Base-by-base conservation (phyloP, 1,139 yeast species). In the Meyerozyma guilliermondii region DNA sequence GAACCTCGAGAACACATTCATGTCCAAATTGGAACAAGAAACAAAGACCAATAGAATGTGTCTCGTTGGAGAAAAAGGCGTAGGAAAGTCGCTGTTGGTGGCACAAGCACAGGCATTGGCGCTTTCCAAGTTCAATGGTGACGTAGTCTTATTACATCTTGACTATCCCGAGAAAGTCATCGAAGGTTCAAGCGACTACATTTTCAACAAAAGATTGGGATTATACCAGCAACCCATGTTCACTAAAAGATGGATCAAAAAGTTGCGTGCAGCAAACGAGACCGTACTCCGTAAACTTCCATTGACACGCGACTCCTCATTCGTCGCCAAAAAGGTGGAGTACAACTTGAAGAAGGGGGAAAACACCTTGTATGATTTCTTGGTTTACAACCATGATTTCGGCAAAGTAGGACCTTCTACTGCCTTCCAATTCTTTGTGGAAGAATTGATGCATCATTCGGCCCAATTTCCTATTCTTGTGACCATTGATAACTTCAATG, bases 211-310 rank as follows among this genome's bases (percentile, higher is more conserved):
- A 30, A 65, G 63, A 38, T 55, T 73, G 27, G 65, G 68, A 23
- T 57, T 68, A 41, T 87, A 81, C 59, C 83, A 80, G 42, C 96
- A 89, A 62, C 96, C 95, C 44, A 85, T 85, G 94, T 78, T 74
- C 54, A 70, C 86, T 44, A 80, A 80, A 54, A 71, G 75, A 44
- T 74, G 87, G 63, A 61, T 87, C 50, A 67, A 69, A 50, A 80
- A 79, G 60, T 66, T 83, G 43, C 67, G 76, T 42, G 68, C 69
- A 40, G 81, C 81, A 29, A 89, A 87, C 63, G 70, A 66, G 48
- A 68, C 62, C 2, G 55, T 71, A 5, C 73, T 87, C 46, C 56
- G 69, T 39, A 62, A 76, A 35, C 64, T 87, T 50, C 66, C 69
- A 39, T 63, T 85, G 47, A 59, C 80, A 2, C 61, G 73, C 42